These are phyloP conservation scores for Amphibolis antarctica DNA, from an alignment of 106 monocot species.

Conservation along the genomic window DNA sequence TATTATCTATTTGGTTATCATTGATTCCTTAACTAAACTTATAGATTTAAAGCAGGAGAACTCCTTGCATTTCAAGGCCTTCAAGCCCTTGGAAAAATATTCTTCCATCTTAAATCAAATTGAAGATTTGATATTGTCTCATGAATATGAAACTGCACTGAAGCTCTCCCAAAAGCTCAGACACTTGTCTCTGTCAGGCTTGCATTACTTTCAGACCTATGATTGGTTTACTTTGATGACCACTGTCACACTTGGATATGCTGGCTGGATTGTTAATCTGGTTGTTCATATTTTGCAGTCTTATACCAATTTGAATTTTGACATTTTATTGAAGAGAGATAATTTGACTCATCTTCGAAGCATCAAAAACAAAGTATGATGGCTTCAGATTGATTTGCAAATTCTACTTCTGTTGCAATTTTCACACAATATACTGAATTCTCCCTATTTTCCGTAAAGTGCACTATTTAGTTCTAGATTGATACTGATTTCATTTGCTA, in stretches of 20 bases:
- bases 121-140: constrained; percentile 58
- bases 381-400: neutral
- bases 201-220: constrained; percentile 97
- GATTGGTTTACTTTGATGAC: constrained; percentile 94
- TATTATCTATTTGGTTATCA: constrained; percentile 1
- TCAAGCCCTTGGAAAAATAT: constrained; percentile 63
- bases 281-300: constrained; percentile 68
- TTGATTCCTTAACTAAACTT: constrained; percentile 37
- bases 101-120: constrained; percentile 46
- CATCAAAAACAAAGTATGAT: constrained; percentile 22
- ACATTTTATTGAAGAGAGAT: constrained; percentile 22
- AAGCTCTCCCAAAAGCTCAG: constrained; percentile 43
- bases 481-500: neutral
- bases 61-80: constrained; percentile 70
- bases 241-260: constrained; percentile 71
- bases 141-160: constrained; percentile 56
- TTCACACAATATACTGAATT: neutral
- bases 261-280: constrained; percentile 93
- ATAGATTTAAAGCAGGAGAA: constrained; percentile 55
- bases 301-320: constrained; percentile 39
- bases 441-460: neutral
- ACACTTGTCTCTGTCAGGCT: constrained; percentile 52
- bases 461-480: too few relatives aligned
- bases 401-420: neutral
- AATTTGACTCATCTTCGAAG: constrained; percentile 7